Base-by-base conservation (phyloP, 352 stramenopile species). In the Phytophthora cajani region DNA sequence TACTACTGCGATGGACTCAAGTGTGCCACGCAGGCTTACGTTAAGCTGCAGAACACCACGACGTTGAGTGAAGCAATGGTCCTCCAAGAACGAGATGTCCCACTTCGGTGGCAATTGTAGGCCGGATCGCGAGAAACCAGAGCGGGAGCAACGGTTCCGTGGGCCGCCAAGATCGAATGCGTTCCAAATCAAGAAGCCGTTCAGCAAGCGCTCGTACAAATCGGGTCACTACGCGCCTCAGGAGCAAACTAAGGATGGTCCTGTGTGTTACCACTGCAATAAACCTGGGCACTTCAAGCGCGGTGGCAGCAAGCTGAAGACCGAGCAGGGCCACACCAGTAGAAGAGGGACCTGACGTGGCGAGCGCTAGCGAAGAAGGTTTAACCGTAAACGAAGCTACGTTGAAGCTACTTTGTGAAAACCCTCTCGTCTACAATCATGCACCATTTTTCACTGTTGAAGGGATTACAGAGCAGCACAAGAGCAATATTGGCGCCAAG, bases 321-420 rank as follows among this genome's bases (percentile, higher is more conserved):
- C 17, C 8, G 38, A 64, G 8, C 54, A 64, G 55, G 55, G 55
- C 55, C 63, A 70, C 53, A 33, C 47, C 62, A 69, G 42, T 70
- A 70, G 55, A 70, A 55, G 46, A 64, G 60, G 60, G 50, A 67
- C 60, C 60, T 67, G 60, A 30, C 60, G 60, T 59, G 60, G 60
- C 32, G n/a, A 71, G 46, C 11, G 21, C 40, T 32, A 65, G 21
- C 32, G 44, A 61, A 33, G 46, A 65, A 54, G 47, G 25, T 64
- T 60, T 71, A 71, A 66, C 40, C 11, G 47, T 70, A 51, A 64
- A 64, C 49, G 49, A 62, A 25, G 38, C 44, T 64, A 72, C 58
- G 57, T 56, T 71, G 56, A 57, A 64, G 40, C 47, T 71, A 46
- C 38, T 46, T 46, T 46, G 38, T 12, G 38, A 46, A 46, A 5